phyloP scores from a whole-genome alignment of 176 grass and related monocot species.

The Rhynchospora pubera region DNA sequence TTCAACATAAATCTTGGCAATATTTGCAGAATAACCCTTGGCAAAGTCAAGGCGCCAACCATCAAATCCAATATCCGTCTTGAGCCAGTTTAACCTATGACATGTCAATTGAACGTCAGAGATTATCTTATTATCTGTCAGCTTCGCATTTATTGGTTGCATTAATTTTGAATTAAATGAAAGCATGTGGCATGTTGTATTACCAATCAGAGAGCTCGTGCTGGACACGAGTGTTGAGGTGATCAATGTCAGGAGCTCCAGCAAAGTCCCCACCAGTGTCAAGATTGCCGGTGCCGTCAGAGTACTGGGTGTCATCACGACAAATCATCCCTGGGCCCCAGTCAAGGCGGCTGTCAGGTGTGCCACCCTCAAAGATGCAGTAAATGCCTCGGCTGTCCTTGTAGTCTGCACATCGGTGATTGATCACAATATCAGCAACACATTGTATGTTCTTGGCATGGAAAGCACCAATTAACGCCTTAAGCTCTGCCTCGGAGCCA shows the following conservation, averaged over 20 bases:
- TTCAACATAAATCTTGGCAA: constrained; percentile 55
- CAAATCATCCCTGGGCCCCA: constrained; percentile 87
- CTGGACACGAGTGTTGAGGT: constrained; percentile 74
- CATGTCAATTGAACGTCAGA: neutral
- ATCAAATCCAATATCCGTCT: constrained; percentile 59
- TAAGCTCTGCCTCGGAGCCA: constrained; percentile 44
- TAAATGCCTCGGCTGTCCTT: constrained; percentile 72
- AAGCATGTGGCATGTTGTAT: neutral
- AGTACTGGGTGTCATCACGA: constrained; percentile 70
- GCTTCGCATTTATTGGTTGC: neutral
- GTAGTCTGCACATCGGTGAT: constrained; percentile 75
- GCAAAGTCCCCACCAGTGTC: constrained; percentile 55
- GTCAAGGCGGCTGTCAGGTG: constrained; percentile 53
- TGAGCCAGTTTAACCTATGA: constrained; percentile 71
- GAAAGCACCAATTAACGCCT: constrained; percentile 40
- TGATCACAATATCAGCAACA: constrained; percentile 81
- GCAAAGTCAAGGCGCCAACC: constrained; percentile 81
- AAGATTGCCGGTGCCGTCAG: constrained; percentile 59
- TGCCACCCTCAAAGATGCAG: constrained; percentile 83
- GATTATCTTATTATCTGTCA: neutral
- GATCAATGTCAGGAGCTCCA: constrained; percentile 78
- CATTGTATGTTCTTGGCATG: constrained; percentile 41
- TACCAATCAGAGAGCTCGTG: constrained; percentile 66
- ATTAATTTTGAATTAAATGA: neutral
- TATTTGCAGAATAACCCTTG: constrained; percentile 49